phyloP scores from a whole-genome alignment of 805 yeast species.

The Yamadazyma ubonensis region DNA sequence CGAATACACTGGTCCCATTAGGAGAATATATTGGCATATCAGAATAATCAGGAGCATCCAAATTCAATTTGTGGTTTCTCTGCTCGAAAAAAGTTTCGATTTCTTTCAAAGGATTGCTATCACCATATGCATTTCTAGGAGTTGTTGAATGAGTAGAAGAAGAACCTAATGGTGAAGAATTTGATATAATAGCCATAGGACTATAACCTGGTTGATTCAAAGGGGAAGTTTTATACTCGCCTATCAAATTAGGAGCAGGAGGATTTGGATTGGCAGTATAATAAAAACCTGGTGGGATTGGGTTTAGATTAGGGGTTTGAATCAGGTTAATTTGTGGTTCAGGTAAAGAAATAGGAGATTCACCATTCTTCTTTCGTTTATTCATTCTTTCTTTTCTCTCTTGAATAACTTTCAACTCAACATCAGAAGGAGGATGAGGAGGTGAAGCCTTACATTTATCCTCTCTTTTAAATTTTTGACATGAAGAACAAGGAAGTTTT shows the following conservation, averaged over 20 bases:
- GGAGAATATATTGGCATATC: conserved; percentile 1
- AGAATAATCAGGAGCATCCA: not conserved
- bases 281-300: not conserved
- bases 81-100: conserved; percentile 3
- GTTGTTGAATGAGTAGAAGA: conserved; percentile 5
- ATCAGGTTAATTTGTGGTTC: not conserved
- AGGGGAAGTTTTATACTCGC: not conserved
- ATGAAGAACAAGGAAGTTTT: conserved; percentile 46
- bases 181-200: not conserved
- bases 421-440: conserved; percentile 45
- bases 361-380: conserved; percentile 6
- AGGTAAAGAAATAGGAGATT: not conserved
- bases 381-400: conserved; percentile 26
- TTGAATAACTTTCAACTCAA: conserved; percentile 32
- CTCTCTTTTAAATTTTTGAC: conserved; percentile 36
- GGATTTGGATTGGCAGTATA: not conserved
- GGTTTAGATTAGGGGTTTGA: not conserved
- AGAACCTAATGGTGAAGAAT: conserved; percentile 1
- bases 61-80: not conserved
- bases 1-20: conserved; percentile 1
- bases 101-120: conserved; percentile 2
- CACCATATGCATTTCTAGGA: not conserved
- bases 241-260: no score
- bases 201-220: conserved; percentile 1
- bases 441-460: conserved; percentile 41